Evolutionary conservation across 116 monocot genomes (phyloP).

Genomic region (Cymodocea nodosa): DNA sequence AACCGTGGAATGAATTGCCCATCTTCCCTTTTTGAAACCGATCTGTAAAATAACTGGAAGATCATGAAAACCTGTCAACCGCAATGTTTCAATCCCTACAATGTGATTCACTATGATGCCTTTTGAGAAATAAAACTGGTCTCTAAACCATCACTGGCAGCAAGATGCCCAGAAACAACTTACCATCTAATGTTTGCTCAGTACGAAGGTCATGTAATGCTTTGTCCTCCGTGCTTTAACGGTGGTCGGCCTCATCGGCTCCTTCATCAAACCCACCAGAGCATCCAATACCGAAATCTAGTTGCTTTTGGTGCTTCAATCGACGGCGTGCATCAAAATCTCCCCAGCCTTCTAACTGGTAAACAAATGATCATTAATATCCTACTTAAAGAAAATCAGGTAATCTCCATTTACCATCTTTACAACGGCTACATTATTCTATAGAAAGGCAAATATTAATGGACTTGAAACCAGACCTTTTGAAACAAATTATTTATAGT

Average conservation of each 20-base stretch:
- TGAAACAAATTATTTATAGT: not conserved
- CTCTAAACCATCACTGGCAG: too few relatives aligned
- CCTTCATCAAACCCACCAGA: conserved; percentile 86
- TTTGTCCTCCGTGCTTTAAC: not conserved
- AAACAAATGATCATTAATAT: not conserved
- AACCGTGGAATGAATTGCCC: too few relatives aligned
- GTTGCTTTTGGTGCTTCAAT: conserved; percentile 74
- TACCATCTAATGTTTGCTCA: too few relatives aligned
- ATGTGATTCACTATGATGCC: too few relatives aligned
- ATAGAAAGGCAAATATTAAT: too few relatives aligned
- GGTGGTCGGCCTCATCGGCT: conserved; percentile 44
- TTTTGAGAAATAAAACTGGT: too few relatives aligned
- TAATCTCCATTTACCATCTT: not conserved
- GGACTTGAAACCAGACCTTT: too few relatives aligned
- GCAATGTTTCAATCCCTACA: too few relatives aligned
- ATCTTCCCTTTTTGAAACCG: too few relatives aligned
- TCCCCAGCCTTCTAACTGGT: conserved; percentile 79
- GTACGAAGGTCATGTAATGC: not conserved
- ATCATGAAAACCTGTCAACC: too few relatives aligned
- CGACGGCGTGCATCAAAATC: conserved; percentile 73
- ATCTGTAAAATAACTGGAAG: too few relatives aligned
- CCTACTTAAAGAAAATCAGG: not conserved
- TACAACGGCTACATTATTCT: not conserved
- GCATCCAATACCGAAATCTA: conserved; percentile 67
- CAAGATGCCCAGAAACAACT: too few relatives aligned